phyloP scores from a whole-genome alignment of 2,329 filamentous ascomycete species.

The Hawksworthiomyces lignivorus region DNA sequence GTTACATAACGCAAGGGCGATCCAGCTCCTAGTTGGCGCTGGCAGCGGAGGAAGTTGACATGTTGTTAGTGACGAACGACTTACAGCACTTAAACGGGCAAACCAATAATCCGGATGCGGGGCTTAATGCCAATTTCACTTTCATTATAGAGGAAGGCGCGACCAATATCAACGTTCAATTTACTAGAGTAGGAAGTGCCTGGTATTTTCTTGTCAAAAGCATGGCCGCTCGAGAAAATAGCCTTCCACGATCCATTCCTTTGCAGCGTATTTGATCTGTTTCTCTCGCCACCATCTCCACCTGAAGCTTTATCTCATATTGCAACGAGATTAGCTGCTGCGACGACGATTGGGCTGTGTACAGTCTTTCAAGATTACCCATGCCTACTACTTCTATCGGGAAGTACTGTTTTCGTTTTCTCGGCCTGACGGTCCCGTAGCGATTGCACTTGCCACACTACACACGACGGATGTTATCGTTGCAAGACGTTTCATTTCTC shows the following conservation, averaged over 20 bases:
- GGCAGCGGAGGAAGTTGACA: too few species aligned
- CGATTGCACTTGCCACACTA: constrained; percentile 12
- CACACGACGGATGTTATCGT: constrained; percentile 10
- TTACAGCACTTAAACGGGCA: constrained; percentile 1
- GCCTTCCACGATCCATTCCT: neutral
- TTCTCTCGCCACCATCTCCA: too few species aligned
- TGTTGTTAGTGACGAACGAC: too few species aligned
- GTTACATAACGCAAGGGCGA: too few species aligned
- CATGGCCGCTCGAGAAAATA: neutral
- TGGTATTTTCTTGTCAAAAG: neutral
- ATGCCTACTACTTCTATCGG: constrained; percentile 37
- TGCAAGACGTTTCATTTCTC: neutral
- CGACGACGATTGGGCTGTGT: constrained; percentile 7
- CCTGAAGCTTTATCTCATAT: too few species aligned
- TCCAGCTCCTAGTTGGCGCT: too few species aligned
- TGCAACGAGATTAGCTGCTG: neutral
- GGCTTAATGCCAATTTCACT: constrained; percentile 1
- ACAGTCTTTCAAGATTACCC: constrained; percentile 21
- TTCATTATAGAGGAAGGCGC: neutral
- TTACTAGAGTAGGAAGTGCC: constrained; percentile 1
- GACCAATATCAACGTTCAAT: neutral
- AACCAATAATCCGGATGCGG: constrained; percentile 14
- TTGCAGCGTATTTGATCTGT: neutral
- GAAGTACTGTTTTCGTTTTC: constrained; percentile 32
- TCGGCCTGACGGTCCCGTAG: constrained; percentile 36